A percentile compares a stretch with the other conserved stretches of the same genome.
These are phyloP conservation scores for Imleria badia DNA, from an alignment of 768 basidiomycete species.

Conservation along the genomic window DNA sequence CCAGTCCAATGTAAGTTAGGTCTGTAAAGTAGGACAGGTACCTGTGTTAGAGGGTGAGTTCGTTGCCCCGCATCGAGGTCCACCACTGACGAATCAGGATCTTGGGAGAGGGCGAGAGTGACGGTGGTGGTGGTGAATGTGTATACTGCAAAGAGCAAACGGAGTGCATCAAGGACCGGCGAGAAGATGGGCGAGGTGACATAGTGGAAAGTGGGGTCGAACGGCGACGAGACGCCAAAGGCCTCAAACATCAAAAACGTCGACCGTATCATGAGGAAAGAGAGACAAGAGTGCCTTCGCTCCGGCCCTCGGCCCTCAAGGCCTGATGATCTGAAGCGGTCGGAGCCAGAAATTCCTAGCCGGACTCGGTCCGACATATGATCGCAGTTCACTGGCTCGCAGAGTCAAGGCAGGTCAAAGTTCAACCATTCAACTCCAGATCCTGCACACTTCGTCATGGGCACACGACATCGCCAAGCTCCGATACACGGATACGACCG, in stretches of 20 bases:
- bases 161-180: slow-evolving; percentile 45
- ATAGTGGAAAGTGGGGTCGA: slow-evolving; percentile 37
- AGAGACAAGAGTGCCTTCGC: neutral
- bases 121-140: slow-evolving; percentile 41
- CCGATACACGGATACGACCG: no score
- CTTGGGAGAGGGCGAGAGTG: slow-evolving; percentile 27
- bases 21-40: slow-evolving; percentile 67
- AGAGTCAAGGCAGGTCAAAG: no score
- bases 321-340: neutral
- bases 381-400: no score
- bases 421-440: slow-evolving; percentile 21
- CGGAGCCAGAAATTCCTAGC: no score
- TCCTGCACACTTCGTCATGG: slow-evolving; percentile 19
- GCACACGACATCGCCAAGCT: neutral
- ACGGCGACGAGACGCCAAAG: slow-evolving; percentile 39
- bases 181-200: slow-evolving; percentile 47
- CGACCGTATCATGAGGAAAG: neutral
- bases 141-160: slow-evolving; percentile 52
- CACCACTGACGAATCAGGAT: slow-evolving; percentile 33
- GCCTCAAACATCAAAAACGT: slow-evolving; percentile 12
- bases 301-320: no score
- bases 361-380: no score
- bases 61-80: slow-evolving; percentile 8
- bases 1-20: slow-evolving; percentile 59
- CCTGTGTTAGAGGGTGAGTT: slow-evolving; percentile 30